Base-by-base conservation (phyloP, 2,329 filamentous ascomycete species). In the Sphaerulina vaccinii region DNA sequence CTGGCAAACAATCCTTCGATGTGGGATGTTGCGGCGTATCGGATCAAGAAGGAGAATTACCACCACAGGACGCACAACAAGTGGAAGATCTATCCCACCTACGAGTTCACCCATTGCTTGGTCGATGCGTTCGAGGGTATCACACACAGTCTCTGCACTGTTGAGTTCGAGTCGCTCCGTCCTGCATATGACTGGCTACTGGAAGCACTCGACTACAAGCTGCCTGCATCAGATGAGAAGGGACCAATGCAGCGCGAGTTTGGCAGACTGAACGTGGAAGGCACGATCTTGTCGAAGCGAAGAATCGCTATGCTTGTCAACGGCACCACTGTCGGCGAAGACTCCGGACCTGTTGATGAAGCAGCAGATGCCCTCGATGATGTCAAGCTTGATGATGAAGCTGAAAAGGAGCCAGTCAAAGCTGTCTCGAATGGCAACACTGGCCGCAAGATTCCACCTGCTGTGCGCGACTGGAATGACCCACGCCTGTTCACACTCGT, bases 31-130 rank as follows among this genome's bases (percentile, higher is more conserved):
- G 88, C 88, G 1, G 92, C 92, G 13, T 97, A 96, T 71, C 84
- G 92, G 55, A 85, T 97, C 49, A 79, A 90, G 55, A 81, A 86
- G 64, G 84, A 88, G 62, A 75, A 75, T 55, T 79, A 84, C 37
- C 90, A 95, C 68, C 84, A 89, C 70, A 82, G 88, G 29, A 95
- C 91, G 0, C 89, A 88, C 23, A 76, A 81, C 58, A 84, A 86
- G 66, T 97, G 91, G 90, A 86, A 84, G 70, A 95, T 96, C 57
- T 96, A 96, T 69, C 93, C 93, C 0, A 95, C 92, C 0, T 96
- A 96, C 66, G 91, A 96, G 69, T 95, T 95, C 68, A 70, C 68
- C 7, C 89, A 95, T 74, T 95, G 88, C 70, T 77, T 96, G 18
- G 92, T 88, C 63, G 93, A 97, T 78, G 91, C 88, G 61, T 89